Evolutionary conservation across 805 yeast species (phyloP).

Genomic region (Ogataea pignaliae): DNA sequence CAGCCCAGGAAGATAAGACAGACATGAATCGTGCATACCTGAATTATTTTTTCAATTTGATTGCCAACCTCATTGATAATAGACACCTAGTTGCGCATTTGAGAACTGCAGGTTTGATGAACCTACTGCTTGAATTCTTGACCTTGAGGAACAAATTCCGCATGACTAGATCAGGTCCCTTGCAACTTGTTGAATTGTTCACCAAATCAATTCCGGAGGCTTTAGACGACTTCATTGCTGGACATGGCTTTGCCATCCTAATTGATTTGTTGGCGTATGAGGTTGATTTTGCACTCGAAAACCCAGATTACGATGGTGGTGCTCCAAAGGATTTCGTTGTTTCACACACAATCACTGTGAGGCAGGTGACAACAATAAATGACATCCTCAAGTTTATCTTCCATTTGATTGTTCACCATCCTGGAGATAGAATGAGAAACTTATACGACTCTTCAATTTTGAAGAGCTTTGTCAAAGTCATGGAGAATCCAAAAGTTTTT

Average conservation of each 20-base stretch:
- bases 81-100: slow-evolving; percentile 52
- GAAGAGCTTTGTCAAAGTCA: slow-evolving; percentile 50
- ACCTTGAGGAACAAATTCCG: slow-evolving; percentile 46
- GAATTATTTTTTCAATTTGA: slow-evolving; percentile 49
- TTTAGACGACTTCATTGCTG: slow-evolving; percentile 58
- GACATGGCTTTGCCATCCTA: slow-evolving; percentile 60
- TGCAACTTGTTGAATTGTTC: slow-evolving; percentile 49
- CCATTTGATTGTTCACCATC: slow-evolving; percentile 62
- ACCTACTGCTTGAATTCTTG: slow-evolving; percentile 59
- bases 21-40: slow-evolving; percentile 23
- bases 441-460: slow-evolving; percentile 82
- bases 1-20: slow-evolving; percentile 33
- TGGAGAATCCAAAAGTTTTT: slow-evolving; percentile 53
- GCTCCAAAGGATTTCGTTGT: slow-evolving; percentile 49
- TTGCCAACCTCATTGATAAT: slow-evolving; percentile 57
- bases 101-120: slow-evolving; percentile 71
- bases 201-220: slow-evolving; percentile 43
- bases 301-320: slow-evolving; percentile 52
- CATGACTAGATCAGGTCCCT: slow-evolving; percentile 59
- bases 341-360: slow-evolving; percentile 48
- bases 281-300: slow-evolving; percentile 55
- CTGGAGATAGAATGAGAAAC: slow-evolving; percentile 81
- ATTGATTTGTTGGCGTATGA: slow-evolving; percentile 61
- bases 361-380: slow-evolving; percentile 57
- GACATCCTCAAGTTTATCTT: slow-evolving; percentile 60